Evolutionary conservation across 2,329 filamentous ascomycete species (phyloP).

Genomic region (Apiospora pterosperma): DNA sequence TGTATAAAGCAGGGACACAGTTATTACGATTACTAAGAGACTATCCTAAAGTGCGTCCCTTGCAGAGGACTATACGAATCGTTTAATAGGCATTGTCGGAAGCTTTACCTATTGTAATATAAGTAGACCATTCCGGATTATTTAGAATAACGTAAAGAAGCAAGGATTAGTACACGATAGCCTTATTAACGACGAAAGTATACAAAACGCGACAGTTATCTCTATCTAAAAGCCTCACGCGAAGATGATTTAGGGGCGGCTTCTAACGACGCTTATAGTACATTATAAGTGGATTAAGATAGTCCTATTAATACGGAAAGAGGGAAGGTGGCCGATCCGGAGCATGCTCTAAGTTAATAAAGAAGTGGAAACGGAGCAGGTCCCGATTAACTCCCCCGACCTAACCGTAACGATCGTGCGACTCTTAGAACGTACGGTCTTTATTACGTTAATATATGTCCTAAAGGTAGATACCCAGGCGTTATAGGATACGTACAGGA

Average conservation of each 20-base stretch:
- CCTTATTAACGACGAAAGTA: not conserved
- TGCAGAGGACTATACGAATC: not conserved
- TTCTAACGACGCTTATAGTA: not conserved
- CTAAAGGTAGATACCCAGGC: not conserved
- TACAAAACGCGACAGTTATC: not conserved
- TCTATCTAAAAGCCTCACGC: not conserved
- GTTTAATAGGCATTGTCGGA: not conserved
- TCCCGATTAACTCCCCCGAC: not conserved
- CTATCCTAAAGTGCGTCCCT: no score
- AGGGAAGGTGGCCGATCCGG: not conserved
- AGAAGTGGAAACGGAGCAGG: not conserved
- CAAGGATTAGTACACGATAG: not conserved
- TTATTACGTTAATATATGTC: not conserved
- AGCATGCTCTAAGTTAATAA: not conserved
- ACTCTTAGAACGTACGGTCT: not conserved
- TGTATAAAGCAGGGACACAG: constrained; percentile 12
- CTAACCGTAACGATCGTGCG: not conserved
- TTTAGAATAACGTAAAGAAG: not conserved
- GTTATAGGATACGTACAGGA: not conserved
- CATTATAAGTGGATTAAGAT: not conserved
- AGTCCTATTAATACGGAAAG: not conserved
- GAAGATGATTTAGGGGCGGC: not conserved
- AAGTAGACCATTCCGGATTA: not conserved
- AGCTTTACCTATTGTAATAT: not conserved
- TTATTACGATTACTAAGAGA: constrained; percentile 14